Evolutionary conservation across 345 rosid species (phyloP), one percentile per base, ranked within the genome.

Genomic region (Brassica nigra): DNA sequence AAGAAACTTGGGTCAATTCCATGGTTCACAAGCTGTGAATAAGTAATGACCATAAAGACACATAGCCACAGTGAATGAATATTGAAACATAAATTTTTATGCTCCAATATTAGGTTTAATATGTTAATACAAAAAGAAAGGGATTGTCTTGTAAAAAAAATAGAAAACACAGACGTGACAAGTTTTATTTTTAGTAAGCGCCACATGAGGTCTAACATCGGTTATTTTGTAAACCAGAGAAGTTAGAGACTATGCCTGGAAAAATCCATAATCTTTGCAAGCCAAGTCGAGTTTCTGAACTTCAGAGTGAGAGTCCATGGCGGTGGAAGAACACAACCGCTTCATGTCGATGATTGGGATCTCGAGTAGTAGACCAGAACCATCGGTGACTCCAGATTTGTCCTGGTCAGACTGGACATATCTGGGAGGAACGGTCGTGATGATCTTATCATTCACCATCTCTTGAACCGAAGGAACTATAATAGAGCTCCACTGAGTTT

Each of bases 191-290:
- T 31, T 31, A 23, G 2, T 15, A 55, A 20, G 73, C 20, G 29
- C 59, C n/a, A 70, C 42, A 44, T 44, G 36, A 49, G 37, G 34
- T 37, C 16, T 9, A 72, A 37, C 29, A 61, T 73, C 1, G 62
- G 34, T 18, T 44, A 28, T 31, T 15, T 28, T 8, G 27, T 20
- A 70, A 23, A 30, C 10, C 3, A 5, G 57, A 52, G 0, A 61
- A 57, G 18, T n/a, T 16, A 2, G 34, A 20, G 34, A 47, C 55
- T 44, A 44, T 80, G 81, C 90, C 94, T 88, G 90, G 75, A 88
- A 89, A 84, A 91, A 86, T 39, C 91, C 94, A 84, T 83, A 86
- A 2, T 86, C 78, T 79, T 76, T 85, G 80, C 93, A 89, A 37
- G 95, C 90, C 12, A 20, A 64, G 62, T 89, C 87, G 62, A 88